These are phyloP conservation scores for Saccharomycopsis crataegensis DNA, from an alignment of 1,139 yeast genomes.

Conservation along the genomic window DNA sequence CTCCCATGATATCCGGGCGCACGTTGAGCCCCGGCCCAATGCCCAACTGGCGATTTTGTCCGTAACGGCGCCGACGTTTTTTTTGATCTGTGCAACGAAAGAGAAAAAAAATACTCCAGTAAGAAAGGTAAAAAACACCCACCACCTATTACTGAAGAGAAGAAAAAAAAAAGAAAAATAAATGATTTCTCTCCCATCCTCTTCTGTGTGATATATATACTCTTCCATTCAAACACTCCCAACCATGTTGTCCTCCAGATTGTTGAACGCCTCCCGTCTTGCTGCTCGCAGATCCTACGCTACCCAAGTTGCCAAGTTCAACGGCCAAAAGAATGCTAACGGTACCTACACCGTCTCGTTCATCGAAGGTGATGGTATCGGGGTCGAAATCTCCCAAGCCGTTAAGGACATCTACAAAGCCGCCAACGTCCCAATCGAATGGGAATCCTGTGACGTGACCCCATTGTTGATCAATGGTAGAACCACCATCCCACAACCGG, in stretches of 20 bases:
- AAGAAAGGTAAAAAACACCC: too few relatives aligned
- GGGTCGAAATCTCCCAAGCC: conserved; percentile 89
- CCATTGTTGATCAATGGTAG: conserved; percentile 88
- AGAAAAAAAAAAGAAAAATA: too few relatives aligned
- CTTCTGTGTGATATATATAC: too few relatives aligned
- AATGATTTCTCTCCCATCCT: too few relatives aligned
- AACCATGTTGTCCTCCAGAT: background rate
- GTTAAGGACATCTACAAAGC: conserved; percentile 88
- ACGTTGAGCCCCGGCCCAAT: too few relatives aligned
- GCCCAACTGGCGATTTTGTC: too few relatives aligned
- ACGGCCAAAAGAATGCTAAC: conserved; percentile 48
- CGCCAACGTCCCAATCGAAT: conserved; percentile 89
- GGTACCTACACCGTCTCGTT: conserved; percentile 89
- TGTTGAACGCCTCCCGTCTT: background rate
- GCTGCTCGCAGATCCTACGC: conserved; percentile 29
- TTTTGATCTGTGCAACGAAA: too few relatives aligned
- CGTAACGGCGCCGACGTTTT: too few relatives aligned
- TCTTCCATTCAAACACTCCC: background rate
- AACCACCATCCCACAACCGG: conserved; percentile 89
- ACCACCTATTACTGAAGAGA: too few relatives aligned
- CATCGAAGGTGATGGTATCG: conserved; percentile 99
- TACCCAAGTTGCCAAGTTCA: conserved; percentile 49
- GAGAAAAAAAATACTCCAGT: too few relatives aligned
- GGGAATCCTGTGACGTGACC: conserved; percentile 96
- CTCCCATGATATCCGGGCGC: too few relatives aligned